Evolutionary conservation across 78 protist genomes (phyloP).

Genomic region (Dictyostelium firmibasis): DNA sequence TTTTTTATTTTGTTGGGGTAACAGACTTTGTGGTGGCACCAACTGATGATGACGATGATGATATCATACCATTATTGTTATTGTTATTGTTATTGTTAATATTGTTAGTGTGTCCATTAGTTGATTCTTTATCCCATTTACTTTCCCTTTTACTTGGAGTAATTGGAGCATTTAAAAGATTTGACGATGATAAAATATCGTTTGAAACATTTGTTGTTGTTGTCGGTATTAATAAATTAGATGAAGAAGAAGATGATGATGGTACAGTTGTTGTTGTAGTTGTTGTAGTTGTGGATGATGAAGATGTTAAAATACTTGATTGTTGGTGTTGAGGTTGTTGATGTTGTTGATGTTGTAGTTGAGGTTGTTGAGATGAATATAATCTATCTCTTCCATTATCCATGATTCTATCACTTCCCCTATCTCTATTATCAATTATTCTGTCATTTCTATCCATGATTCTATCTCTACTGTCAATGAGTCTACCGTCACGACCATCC

Average conservation of each 20-base stretch:
- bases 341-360: background rate
- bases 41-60: background rate
- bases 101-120: background rate
- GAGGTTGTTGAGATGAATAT: background rate
- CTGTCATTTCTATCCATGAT: background rate
- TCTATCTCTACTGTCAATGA: background rate
- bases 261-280: background rate
- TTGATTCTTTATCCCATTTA: constrained; percentile 21
- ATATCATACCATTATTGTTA: background rate
- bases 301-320: background rate
- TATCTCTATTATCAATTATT: background rate
- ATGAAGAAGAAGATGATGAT: background rate
- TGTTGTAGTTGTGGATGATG: background rate
- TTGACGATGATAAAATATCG: constrained; percentile 6
- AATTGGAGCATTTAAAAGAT: constrained; percentile 14
- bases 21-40: background rate
- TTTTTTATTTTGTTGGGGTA: background rate
- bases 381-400: constrained; percentile 19
- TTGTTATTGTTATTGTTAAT: background rate
- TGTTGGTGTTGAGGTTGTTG: background rate
- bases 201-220: background rate
- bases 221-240: background rate
- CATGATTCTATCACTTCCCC: background rate
- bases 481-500: background rate
- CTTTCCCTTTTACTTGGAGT: constrained; percentile 42